Base-by-base conservation (phyloP, 352 stramenopile species). In the Elongisporangium undulatum region DNA sequence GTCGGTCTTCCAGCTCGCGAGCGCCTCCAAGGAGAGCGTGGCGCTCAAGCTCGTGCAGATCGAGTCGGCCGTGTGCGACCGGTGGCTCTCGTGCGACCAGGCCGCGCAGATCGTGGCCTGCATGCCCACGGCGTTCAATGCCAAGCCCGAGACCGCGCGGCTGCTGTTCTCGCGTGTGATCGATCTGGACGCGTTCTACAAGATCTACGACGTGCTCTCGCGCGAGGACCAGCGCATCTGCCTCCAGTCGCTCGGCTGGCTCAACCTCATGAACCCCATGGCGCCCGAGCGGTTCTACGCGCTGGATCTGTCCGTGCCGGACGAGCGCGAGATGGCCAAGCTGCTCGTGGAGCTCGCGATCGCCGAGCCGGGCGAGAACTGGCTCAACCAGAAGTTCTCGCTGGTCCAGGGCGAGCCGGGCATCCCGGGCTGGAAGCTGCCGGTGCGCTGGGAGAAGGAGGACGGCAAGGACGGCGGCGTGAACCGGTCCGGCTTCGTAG, bases 241-340 rank as follows among this genome's bases (percentile, higher is more conserved):
- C 51, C 67, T 68, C 3, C 66, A 69, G 7, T 74, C 74, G 55
- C 60, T 93, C 23, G 83, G 83, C 21, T 92, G 79, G 82, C 82
- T 93, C 49, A 93, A 93, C 45, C 72, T 92, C n/a, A 72, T 89
- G 59, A 92, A 92, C 59, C 78, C 83, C 23, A 82, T 91, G 72
- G 60, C 51, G 3, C 80, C 85, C 29, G 83, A 92, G 62, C 79
- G 82, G 2, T 63, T 65, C 34, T 93, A 95, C 68, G 68, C 66
- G 29, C 71, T 93, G 12, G 83, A 93, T 58, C 60, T 93, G 56
- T 78, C 76, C 2, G 66, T 92, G 49, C 66, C 75, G 51, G 85
- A 93, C 59, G 82, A 95, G 63, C 78, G 85, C 10, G 83, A 92
- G 61, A 81, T 89, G 68, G 85, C 80, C 49, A 93, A 92, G 61